Evolutionary conservation across 192 early-diverging fungal species (phyloP), one percentile per base, ranked within the genome.

Genomic region (Irineochytrium annulatum): DNA sequence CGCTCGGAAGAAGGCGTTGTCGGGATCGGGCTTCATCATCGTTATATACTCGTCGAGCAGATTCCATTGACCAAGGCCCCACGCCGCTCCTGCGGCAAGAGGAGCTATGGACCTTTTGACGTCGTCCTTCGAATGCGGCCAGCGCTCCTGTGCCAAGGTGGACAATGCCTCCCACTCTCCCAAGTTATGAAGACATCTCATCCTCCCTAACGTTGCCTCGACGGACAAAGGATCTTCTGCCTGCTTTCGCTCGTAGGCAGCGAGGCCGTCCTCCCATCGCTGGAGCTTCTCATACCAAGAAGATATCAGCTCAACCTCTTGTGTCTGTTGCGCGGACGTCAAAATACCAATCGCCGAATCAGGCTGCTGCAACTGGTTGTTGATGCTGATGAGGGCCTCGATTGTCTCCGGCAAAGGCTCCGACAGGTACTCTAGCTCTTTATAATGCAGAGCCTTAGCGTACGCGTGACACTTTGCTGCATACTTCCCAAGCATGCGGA

Each of bases 391-490:
- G 3, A 99, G 76, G 59, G 86, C 83, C 61, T 94, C 92, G 27
- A 97, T 91, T 0, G 90, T 92, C 22, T 87, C 86, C 27, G 89
- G 83, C 3, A 89, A 78, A 28, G 90, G 85, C 31, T 92, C 89
- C 4, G 85, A 74, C 20, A 88, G 76, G 71, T 95, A 98, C 77
- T 96, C 92, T 3, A 91, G 78, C 71, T 99, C 96, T 60, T 92
- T 93, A 76, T 97, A 99, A 65, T 97, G 96, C 45, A 99, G 77
- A n/a, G 95, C 96, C 74, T 97, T 97, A 31, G 96, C 94, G 67
- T 89, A 90, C 0, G 96, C 94, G 65, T 97, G 92, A 59, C 93
- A 97, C 55, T 89, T 90, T 53, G 86, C 80, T 2, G 96, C 96
- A 60, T 91, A 97, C 26, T 81, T 75, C 13, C 91, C 93, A 22